Conservation (phyloP, 306 rosid species). For the Corylus americana region DNA sequence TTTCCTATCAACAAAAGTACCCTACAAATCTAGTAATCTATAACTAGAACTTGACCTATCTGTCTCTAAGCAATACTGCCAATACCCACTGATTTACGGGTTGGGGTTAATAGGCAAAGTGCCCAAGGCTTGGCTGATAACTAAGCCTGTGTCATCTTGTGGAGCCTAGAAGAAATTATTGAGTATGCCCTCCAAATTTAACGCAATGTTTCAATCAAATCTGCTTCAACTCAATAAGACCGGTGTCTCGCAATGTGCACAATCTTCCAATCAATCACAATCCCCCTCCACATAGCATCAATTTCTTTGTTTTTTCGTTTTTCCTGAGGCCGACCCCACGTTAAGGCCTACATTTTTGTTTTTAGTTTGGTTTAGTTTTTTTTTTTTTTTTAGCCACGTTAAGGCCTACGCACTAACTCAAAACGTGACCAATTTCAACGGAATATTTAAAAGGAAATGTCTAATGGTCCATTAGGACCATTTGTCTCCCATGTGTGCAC, state of each 20-base stretch:
- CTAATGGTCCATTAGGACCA: neutral
- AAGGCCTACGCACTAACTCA: neutral
- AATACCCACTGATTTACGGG: no score
- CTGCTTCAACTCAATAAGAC: neutral
- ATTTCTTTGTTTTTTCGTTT: neutral
- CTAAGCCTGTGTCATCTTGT: no score
- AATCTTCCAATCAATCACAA: neutral
- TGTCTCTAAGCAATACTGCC: no score
- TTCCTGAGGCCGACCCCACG: neutral
- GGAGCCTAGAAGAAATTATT: neutral
- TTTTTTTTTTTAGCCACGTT: no score
- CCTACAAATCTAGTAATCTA: no score
- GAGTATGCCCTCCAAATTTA: neutral
- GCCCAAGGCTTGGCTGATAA: no score
- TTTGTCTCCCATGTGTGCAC: neutral
- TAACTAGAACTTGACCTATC: no score
- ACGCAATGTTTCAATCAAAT: neutral
- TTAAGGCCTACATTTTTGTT: no score
- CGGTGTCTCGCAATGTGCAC: neutral
- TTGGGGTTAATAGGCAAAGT: no score
- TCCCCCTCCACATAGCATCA: no score
- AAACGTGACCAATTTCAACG: conserved; percentile 25
- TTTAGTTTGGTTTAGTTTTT: no score
- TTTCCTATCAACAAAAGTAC: no score
- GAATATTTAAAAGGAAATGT: neutral